Evolutionary conservation across 2,329 filamentous ascomycete species (phyloP).

Genomic region (Phialophora tarda): DNA sequence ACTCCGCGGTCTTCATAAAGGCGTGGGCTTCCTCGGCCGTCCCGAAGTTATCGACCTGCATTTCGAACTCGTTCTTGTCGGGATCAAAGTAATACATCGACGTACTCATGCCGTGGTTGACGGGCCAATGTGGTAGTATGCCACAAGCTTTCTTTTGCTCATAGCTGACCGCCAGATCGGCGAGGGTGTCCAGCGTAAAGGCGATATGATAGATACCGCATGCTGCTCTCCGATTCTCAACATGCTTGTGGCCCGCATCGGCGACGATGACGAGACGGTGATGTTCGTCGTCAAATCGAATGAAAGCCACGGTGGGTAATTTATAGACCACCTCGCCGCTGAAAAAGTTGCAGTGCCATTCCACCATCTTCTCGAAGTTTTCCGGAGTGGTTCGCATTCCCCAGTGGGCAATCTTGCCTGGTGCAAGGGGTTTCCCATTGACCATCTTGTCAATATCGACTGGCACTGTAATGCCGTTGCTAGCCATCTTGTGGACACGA

Average conservation of each 20-base stretch:
- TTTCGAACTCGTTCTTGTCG: slow-evolving; percentile 56
- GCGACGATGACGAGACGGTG: slow-evolving; percentile 53
- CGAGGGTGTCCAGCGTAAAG: slow-evolving; percentile 48
- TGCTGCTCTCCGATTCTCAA: slow-evolving; percentile 35
- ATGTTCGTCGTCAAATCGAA: slow-evolving; percentile 24
- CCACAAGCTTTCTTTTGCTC: slow-evolving; percentile 36
- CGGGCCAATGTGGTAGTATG: slow-evolving; percentile 48
- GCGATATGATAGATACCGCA: slow-evolving; percentile 52
- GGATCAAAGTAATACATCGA: slow-evolving; percentile 58
- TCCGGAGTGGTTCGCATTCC: slow-evolving; percentile 7
- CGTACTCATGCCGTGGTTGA: slow-evolving; percentile 56
- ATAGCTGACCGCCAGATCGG: slow-evolving; percentile 48
- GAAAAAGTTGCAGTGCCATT: slow-evolving; percentile 9
- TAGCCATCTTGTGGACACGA: too few relatives aligned
- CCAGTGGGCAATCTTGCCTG: background rate
- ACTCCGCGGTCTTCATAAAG: slow-evolving; percentile 12
- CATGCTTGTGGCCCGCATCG: slow-evolving; percentile 38
- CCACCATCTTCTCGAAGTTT: slow-evolving; percentile 17
- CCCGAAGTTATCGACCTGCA: slow-evolving; percentile 53
- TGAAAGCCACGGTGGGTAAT: background rate
- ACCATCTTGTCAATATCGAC: slow-evolving; percentile 5
- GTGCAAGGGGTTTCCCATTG: background rate
- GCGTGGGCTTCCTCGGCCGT: slow-evolving; percentile 11
- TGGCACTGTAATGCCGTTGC: too few relatives aligned
- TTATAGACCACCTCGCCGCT: background rate